Evolutionary conservation across 129 eudicot species (phyloP).

Genomic region (Ambrosia artemisiifolia): DNA sequence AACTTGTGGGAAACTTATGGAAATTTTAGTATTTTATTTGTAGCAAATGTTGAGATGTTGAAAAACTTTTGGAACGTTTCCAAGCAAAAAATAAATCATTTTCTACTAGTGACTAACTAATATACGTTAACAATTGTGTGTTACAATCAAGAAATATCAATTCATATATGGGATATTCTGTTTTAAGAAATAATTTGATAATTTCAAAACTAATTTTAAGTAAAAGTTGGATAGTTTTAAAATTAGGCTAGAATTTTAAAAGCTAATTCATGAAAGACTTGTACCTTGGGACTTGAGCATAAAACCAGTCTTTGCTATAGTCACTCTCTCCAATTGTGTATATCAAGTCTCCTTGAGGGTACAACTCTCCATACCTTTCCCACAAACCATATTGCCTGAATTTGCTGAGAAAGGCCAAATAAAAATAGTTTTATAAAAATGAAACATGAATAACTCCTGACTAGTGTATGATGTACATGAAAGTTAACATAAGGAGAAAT

Average conservation of each 20-base stretch:
- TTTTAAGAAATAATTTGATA: not conserved
- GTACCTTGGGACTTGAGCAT: slow-evolving; percentile 81
- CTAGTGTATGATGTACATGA: not conserved
- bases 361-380: slow-evolving; percentile 80
- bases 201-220: not conserved
- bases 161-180: too few species aligned
- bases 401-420: slow-evolving; percentile 33
- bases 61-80: too few species aligned
- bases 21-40: too few species aligned
- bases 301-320: slow-evolving; percentile 77
- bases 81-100: too few species aligned
- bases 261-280: not conserved
- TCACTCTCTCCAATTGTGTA: slow-evolving; percentile 73
- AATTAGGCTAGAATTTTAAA: not conserved
- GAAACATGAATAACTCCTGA: not conserved
- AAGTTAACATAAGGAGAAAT: not conserved
- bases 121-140: too few species aligned
- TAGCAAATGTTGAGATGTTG: too few species aligned
- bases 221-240: not conserved
- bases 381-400: slow-evolving; percentile 95
- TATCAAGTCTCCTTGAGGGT: slow-evolving; percentile 63
- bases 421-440: not conserved
- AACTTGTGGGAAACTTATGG: too few species aligned
- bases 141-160: too few species aligned
- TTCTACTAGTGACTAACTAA: too few species aligned